Percentiles rank a stretch among this genome's conserved stretches.
phyloP scores from a whole-genome alignment of 768 basidiomycete genomes.

The Boletus coccyginus region DNA sequence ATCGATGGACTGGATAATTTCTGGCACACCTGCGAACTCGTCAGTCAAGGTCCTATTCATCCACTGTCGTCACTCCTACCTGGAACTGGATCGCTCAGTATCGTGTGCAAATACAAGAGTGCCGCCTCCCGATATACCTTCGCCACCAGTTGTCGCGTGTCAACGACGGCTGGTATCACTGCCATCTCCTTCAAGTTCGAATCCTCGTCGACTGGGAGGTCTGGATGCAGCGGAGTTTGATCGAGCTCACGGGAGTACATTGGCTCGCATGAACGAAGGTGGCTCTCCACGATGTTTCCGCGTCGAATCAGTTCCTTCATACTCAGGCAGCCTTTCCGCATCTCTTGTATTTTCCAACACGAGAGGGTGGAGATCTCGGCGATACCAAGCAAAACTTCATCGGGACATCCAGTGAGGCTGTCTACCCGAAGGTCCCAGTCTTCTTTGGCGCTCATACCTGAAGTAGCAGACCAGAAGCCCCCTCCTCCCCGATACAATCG shows the following conservation, averaged over 20 bases:
- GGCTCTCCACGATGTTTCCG: constrained; percentile 70
- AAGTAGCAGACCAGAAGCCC: constrained; percentile 42
- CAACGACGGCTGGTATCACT: constrained; percentile 35
- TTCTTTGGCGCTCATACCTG: constrained; percentile 29
- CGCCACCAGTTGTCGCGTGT: constrained; percentile 46
- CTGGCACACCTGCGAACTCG: constrained; percentile 57
- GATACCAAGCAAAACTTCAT: constrained; percentile 72
- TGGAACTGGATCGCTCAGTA: constrained; percentile 66
- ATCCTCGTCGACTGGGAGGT: constrained; percentile 27
- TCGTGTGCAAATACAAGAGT: constrained; percentile 65
- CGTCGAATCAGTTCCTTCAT: constrained; percentile 70
- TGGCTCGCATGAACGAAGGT: constrained; percentile 45
- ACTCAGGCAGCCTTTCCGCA: constrained; percentile 64
- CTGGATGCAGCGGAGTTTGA: constrained; percentile 42
- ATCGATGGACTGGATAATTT: constrained; percentile 60
- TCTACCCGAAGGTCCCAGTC: constrained; percentile 60
- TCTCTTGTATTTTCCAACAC: constrained; percentile 69
- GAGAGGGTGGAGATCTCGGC: constrained; percentile 72
- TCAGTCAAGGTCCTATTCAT: neutral
- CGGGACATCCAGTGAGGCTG: constrained; percentile 70
- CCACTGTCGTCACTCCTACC: constrained; percentile 42
- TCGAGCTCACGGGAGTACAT: constrained; percentile 29
- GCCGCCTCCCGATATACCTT: constrained; percentile 66
- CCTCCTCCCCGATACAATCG: constrained; percentile 55
- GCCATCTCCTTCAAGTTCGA: constrained; percentile 24